Base-by-base conservation (phyloP, 2,329 filamentous ascomycete genomes). In the Trichoderma koningiopsis region DNA sequence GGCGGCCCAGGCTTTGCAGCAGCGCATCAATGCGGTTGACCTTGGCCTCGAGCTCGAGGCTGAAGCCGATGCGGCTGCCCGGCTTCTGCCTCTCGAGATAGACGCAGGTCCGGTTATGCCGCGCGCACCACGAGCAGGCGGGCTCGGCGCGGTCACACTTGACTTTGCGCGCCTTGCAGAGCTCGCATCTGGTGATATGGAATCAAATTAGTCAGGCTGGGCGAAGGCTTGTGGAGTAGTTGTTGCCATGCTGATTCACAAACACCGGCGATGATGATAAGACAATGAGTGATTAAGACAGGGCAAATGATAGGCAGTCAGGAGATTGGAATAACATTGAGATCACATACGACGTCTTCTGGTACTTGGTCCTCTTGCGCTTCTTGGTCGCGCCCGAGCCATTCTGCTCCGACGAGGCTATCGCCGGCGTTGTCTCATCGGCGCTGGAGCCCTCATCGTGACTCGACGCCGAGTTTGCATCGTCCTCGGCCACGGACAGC, bases 71-170 rank as follows among this genome's bases (percentile, higher is more conserved):
- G 35, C 87, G 82, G 47, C 87, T 82, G 2, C 90, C 90, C 8
- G 90, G 89, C 77, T 91, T 92, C 80, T 91, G 91, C 53, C 90
- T 84, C 74, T 91, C 89, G 71, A 87, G 88, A 76, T 92, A 92
- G 76, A 91, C 87, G 76, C 90, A 92, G 53, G 83, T 74, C 72
- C 90, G 87, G 69, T 86, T 85, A 77, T 92, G 91, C 62, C 89
- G 87, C 61, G 87, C 80, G 77, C 90, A 92, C 90, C 90, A 92
- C 27, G 89, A 89, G 78, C 90, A 92, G n/a, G 85, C 85, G 2
- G 86, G 86, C 73, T 87, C 85, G 40, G 82, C 81, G 68, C 86
- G 84, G 74, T 88, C 85, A 74, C 81, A 83, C 72, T 83, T 83
- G 31, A 83, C 81, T 73, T 83, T 83, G 57, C 81, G 78, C 31